Conservation (phyloP, 352 stramenopile genomes). For the Phytophthora capsici region DNA sequence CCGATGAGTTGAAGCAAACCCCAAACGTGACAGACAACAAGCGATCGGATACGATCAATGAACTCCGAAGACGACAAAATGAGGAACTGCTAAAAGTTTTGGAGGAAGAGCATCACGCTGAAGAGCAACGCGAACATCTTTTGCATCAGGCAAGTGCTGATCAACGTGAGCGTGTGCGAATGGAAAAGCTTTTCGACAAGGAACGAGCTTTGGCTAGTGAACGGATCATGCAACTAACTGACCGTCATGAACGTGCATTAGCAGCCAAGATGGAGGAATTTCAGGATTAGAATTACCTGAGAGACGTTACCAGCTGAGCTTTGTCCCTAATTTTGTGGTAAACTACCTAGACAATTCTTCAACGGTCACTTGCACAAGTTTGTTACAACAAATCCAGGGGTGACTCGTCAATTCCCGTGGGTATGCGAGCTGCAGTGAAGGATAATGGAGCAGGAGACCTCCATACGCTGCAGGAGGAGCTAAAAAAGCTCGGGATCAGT, state of each 20-base stretch:
- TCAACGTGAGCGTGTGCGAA: constrained; percentile 48
- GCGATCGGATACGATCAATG: constrained; percentile 47
- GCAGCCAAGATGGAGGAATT: constrained; percentile 42
- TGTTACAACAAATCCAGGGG: constrained; percentile 9
- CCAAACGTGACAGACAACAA: constrained; percentile 26
- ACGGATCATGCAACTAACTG: constrained; percentile 81
- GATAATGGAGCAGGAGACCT: constrained; percentile 37
- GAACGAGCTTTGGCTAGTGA: constrained; percentile 79
- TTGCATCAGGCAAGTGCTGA: constrained; percentile 44
- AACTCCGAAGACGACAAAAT: constrained; percentile 71
- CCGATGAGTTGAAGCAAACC: constrained; percentile 14
- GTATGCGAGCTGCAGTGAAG: constrained; percentile 23
- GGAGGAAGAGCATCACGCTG: constrained; percentile 80
- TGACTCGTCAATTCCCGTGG: constrained; percentile 27
- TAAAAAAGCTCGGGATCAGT: constrained; percentile 79
- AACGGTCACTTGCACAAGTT: constrained; percentile 12
- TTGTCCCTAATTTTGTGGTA: no score
- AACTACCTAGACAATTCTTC: not conserved
- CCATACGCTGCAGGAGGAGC: constrained; percentile 71
- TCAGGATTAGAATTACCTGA: constrained; percentile 16
- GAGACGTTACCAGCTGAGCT: no score
- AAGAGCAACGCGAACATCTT: constrained; percentile 81
- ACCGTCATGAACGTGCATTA: constrained; percentile 70
- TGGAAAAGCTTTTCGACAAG: constrained; percentile 76
- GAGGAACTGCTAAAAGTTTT: constrained; percentile 73